These are phyloP conservation scores for Saposhnikovia divaricata DNA, from an alignment of 129 eudicot genomes.

Conservation along the genomic window DNA sequence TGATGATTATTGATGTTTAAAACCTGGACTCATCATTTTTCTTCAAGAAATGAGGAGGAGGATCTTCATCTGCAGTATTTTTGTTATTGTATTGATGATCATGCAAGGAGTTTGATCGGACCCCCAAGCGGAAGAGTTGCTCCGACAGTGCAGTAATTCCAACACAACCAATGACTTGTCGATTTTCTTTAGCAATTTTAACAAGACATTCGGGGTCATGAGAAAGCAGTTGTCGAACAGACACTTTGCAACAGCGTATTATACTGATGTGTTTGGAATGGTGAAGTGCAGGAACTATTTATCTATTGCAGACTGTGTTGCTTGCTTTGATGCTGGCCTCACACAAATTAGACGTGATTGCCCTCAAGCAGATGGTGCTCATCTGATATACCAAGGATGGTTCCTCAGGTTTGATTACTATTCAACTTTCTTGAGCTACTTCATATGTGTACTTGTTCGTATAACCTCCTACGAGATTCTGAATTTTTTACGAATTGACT, in stretches of 20 bases:
- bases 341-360: constrained; percentile 22
- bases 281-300: constrained; percentile 32
- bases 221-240: constrained; percentile 19
- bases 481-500: too few relatives aligned
- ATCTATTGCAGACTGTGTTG: constrained; percentile 22
- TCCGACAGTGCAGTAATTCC: constrained; percentile 26
- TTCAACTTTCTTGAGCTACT: background rate
- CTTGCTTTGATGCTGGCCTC: constrained; percentile 32
- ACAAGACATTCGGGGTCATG: constrained; percentile 26
- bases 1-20: too few relatives aligned
- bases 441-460: background rate
- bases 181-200: constrained; percentile 25
- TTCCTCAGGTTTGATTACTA: constrained; percentile 17
- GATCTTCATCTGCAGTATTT: too few relatives aligned
- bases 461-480: background rate
- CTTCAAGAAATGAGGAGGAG: background rate
- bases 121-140: too few relatives aligned
- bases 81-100: too few relatives aligned
- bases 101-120: background rate
- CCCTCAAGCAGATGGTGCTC: constrained; percentile 36
- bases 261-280: constrained; percentile 28
- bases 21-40: background rate
- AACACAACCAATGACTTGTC: constrained; percentile 20
- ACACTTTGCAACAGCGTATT: constrained; percentile 22
- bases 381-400: constrained; percentile 36